A percentile compares a stretch with the other conserved stretches of the same genome.
These are phyloP conservation scores for Coemansia sp. DNA, from an alignment of 192 early-diverging fungal species.

Conservation along the genomic window DNA sequence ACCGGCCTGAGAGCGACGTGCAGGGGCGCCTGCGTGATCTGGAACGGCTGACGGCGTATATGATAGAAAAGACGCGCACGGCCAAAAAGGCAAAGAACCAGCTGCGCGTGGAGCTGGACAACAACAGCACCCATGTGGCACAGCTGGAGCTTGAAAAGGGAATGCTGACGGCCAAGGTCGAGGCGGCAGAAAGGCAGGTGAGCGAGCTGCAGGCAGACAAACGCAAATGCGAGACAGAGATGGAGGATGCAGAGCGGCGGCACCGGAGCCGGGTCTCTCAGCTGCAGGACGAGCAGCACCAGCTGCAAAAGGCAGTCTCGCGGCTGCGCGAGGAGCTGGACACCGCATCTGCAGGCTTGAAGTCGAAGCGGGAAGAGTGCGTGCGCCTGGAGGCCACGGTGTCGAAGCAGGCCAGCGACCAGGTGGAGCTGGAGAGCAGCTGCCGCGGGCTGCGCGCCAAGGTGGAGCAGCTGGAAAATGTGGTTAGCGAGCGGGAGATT, in stretches of 20 bases:
- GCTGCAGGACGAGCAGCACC: constrained; percentile 46
- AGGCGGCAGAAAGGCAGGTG: constrained; percentile 27
- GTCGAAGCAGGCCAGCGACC: constrained; percentile 41
- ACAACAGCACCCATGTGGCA: constrained; percentile 44
- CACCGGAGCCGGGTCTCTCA: constrained; percentile 27
- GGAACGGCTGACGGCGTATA: constrained; percentile 53
- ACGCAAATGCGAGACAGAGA: constrained; percentile 21
- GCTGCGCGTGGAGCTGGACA: constrained; percentile 54
- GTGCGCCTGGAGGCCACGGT: constrained; percentile 36
- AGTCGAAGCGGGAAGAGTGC: constrained; percentile 33
- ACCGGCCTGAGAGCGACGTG: constrained; percentile 29
- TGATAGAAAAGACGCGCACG: constrained; percentile 56
- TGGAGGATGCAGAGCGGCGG: constrained; percentile 33
- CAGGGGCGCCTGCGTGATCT: constrained; percentile 79
- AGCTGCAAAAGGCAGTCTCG: constrained; percentile 35
- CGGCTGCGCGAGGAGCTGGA: constrained; percentile 40
- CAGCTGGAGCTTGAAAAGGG: constrained; percentile 48
- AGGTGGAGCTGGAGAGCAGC: constrained; percentile 44
- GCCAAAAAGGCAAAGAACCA: constrained; percentile 54
- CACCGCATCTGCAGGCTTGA: constrained; percentile 19
- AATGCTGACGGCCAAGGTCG: constrained; percentile 26
- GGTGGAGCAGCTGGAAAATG: constrained; percentile 36
- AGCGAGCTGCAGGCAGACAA: constrained; percentile 17
- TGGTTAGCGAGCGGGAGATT: constrained; percentile 43
- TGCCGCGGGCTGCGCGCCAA: constrained; percentile 36